Base-by-base conservation (phyloP, 306 rosid genomes). In the Quercus gilva region DNA sequence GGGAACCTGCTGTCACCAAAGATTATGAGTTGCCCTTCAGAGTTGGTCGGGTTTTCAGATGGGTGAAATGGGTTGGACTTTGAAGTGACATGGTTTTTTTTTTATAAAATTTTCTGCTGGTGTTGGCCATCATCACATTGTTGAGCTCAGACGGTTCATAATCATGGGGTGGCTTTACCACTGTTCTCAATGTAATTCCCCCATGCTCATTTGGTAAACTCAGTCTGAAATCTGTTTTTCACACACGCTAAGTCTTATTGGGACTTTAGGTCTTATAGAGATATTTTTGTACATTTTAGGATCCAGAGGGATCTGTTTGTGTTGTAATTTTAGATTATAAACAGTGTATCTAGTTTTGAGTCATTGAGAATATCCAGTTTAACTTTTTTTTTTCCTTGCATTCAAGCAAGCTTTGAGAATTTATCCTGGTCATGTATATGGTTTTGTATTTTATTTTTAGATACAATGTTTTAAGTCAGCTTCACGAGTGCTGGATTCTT, bases 51-150 rank as follows among this genome's bases (percentile, higher is more conserved):
- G 73, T 88, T 84, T 95, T 95, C 92, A 83, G 92, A 86, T 95
- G 98, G 98, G 98, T 93, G 75, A 93, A 96, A 81, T 96, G 99
- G 97, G 99, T 96, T 53, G 99, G 99, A 55, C 78, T 91, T 14
- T 93, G 77, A 76, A 35, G 35, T 20, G 61, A 19, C 20, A 20
- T 53, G n/a, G 14, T 18, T 41, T 41, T 41, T 41, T 41, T 41
- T 41, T 41, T 7, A 2, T 0, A 0, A 0, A 35, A 35, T 8
- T 41, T 12, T 61, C 17, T 52, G 78, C 19, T 15, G 64, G 28
- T 19, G 26, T 29, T 74, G 1, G 3, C 25, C 33, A 53, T 41
- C 43, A 7, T 75, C 52, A 15, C 15, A 33, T 43, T 35, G 29
- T 51, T 56, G 58, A 59, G 75, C 80, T 41, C 72, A 26, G 19